These are phyloP conservation scores for Quercus lobata DNA, from an alignment of 331 rosid genomes.

Conservation along the genomic window DNA sequence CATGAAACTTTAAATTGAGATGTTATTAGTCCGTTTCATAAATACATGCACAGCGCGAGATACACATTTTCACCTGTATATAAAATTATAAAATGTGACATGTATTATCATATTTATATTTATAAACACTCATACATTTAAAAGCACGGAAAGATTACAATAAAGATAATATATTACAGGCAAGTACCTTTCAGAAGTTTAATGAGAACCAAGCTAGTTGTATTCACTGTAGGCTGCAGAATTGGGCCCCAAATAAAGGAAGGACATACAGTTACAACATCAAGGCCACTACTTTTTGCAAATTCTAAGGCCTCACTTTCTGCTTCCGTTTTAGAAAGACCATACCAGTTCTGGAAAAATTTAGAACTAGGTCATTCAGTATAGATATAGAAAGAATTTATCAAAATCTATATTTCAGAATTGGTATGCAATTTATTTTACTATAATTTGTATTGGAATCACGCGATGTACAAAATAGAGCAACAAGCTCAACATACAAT, in stretches of 20 bases:
- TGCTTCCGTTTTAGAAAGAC: conserved; percentile 67
- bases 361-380: neutral
- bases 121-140: neutral
- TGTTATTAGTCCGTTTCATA: neutral
- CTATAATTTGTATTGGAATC: neutral
- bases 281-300: conserved; percentile 44
- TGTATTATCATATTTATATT: no score
- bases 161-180: neutral
- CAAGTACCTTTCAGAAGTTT: conserved; percentile 57
- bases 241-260: conserved; percentile 54
- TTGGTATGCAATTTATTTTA: neutral
- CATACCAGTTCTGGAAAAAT: conserved; percentile 67
- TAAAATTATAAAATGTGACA: neutral
- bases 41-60: neutral
- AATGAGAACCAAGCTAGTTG: conserved; percentile 61
- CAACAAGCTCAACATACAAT: neutral
- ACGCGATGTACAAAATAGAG: neutral
- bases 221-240: conserved; percentile 62
- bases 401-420: neutral
- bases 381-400: neutral
- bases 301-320: conserved; percentile 59
- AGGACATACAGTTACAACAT: conserved; percentile 65
- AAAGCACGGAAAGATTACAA: neutral
- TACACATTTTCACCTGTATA: neutral
- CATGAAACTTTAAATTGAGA: neutral